Percentiles rank a stretch among this genome's conserved stretches.
Evolutionary conservation across 495 filamentous ascomycete genomes (phyloP).

Genomic region (Penicillium fimorum): DNA sequence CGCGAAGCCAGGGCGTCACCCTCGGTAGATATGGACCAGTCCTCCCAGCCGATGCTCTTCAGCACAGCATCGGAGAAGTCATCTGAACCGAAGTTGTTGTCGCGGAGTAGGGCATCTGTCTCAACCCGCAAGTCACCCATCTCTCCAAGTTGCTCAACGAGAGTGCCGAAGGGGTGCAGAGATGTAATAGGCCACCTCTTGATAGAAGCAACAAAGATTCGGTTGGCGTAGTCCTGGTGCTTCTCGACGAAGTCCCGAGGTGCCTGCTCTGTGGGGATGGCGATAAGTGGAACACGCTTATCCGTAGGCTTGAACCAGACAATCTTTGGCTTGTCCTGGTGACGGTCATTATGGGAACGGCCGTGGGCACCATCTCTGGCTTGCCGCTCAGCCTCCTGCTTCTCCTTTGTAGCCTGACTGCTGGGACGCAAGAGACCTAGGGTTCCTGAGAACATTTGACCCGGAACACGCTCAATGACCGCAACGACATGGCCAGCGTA

Average conservation of each 20-base stretch:
- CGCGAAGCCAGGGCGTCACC: slow-evolving; percentile 74
- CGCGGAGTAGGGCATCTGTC: slow-evolving; percentile 92
- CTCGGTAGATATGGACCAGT: slow-evolving; percentile 84
- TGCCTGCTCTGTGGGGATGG: slow-evolving; percentile 96
- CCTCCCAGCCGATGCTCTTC: slow-evolving; percentile 86
- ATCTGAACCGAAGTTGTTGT: slow-evolving; percentile 98
- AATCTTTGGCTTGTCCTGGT: slow-evolving; percentile 98
- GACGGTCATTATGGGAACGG: slow-evolving; percentile 76
- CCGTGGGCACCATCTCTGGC: slow-evolving; percentile 79
- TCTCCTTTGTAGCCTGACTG: slow-evolving; percentile 99
- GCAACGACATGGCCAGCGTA: slow-evolving; percentile 97
- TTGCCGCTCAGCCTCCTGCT: slow-evolving; percentile 93
- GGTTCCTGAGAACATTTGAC: slow-evolving; percentile 99
- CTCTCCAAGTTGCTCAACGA: slow-evolving; percentile 94
- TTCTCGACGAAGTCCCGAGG: slow-evolving; percentile 98
- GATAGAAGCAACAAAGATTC: slow-evolving; percentile 98
- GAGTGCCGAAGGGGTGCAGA: slow-evolving; percentile 93
- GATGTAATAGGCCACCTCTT: slow-evolving; percentile 99
- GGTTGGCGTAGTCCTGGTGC: slow-evolving; percentile 94
- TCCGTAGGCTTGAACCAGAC: slow-evolving; percentile 99
- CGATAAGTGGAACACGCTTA: slow-evolving; percentile 96
- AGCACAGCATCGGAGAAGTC: slow-evolving; percentile 96
- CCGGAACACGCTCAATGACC: slow-evolving; percentile 92
- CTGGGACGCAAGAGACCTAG: slow-evolving; percentile 90
- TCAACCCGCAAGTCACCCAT: slow-evolving; percentile 97